phyloP scores from a whole-genome alignment of 2,329 filamentous ascomycete genomes.

The Dactylonectria macrodidyma region DNA sequence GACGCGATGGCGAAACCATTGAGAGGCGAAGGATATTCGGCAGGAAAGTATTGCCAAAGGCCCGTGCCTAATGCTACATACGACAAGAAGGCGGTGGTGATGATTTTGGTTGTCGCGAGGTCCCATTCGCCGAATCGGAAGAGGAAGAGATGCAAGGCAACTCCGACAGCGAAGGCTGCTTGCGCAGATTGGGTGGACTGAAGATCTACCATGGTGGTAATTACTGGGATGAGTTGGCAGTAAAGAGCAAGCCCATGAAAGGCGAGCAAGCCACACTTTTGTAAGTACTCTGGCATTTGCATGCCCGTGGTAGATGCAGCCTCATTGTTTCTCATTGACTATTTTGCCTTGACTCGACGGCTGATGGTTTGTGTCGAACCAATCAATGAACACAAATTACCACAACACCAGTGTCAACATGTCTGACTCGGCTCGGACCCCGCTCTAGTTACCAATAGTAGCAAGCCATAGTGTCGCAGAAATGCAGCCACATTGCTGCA shows the following conservation, averaged over 20 bases:
- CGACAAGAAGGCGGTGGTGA: background rate
- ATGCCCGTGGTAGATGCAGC: background rate
- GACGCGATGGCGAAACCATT: background rate
- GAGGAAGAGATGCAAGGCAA: background rate
- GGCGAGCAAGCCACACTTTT: background rate
- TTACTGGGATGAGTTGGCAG: background rate
- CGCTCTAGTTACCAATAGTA: background rate
- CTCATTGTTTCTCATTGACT: background rate
- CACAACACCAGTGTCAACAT: background rate
- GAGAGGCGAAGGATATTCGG: background rate
- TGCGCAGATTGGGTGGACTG: background rate
- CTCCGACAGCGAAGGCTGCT: background rate
- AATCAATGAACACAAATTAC: background rate
- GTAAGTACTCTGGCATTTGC: background rate
- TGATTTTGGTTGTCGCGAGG: background rate
- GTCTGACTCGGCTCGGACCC: background rate
- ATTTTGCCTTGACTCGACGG: background rate
- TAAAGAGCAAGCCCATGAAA: background rate
- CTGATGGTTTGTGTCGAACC: background rate
- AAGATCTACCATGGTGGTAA: conserved; percentile 2
- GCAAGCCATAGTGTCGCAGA: background rate
- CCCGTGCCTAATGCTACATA: background rate
- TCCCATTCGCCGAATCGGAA: background rate
- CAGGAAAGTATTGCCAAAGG: background rate
- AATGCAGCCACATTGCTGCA: background rate